Evolutionary conservation across 179 eudicot species (phyloP), one percentile per base, ranked within the genome.

Genomic region (Silene coronaria): DNA sequence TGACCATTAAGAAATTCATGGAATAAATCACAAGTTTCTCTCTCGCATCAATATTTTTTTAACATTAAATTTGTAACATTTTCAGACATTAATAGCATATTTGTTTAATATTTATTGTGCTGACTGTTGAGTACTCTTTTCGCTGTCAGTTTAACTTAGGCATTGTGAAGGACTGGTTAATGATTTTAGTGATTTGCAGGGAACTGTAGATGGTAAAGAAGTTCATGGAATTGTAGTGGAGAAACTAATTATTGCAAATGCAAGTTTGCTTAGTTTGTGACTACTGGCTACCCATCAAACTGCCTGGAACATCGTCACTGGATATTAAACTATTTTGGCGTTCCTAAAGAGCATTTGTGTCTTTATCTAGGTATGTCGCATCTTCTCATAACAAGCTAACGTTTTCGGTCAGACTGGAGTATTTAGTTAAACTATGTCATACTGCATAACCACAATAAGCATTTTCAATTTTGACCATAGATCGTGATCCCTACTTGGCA

Each of bases 161-260:
- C 14, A 24, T 67, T 21, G 23, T 45, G 57, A 3, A n/a, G 45
- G 30, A 42, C 3, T 71, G 19, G 24, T 48, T 80, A 53, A 34
- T 24, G 36, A 21, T 58, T 7, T 10, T 73, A 36, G 13, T 27
- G 46, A 48, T 5, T 75, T 77, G 78, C 88, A 87, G 89, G 75
- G 75, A 83, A 79, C 76, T 85, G 71, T 79, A 85, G 81, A 74
- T n/a, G 58, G 75, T 87, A 60, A 80, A 82, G 80, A 77, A 78
- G 60, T 76, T 87, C 73, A 76, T 81, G 87, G 79, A 80, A 71
- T 75, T 42, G 9, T 72, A 76, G 60, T 79, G 45, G 61, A 30
- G 69, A n/a, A 76, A 22, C 32, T 6, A 9, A 70, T 42, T 59
- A 11, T 11, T 26, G 30, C 21, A 58, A 76, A 70, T 70, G 24